phyloP scores from a whole-genome alignment of 345 rosid genomes.

The Reutealis trisperma region DNA sequence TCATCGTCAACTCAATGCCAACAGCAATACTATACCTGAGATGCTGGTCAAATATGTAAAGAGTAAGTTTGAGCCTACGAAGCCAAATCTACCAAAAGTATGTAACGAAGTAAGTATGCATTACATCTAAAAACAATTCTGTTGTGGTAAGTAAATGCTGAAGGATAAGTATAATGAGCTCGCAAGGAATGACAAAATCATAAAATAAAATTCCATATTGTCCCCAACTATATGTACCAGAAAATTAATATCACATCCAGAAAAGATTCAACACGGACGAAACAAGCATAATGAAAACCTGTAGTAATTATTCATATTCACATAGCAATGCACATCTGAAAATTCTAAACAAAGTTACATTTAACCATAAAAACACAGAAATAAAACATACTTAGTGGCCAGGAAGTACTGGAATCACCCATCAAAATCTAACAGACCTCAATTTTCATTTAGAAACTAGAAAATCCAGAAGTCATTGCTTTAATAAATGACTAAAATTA shows the following conservation, averaged over 20 bases:
- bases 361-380: background rate
- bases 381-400: background rate
- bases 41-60: background rate
- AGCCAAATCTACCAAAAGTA: no score
- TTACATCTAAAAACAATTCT: background rate
- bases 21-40: conserved; percentile 12
- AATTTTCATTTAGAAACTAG: background rate
- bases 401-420: background rate
- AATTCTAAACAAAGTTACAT: background rate
- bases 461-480: background rate
- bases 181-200: background rate
- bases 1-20: conserved; percentile 34
- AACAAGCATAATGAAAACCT: background rate
- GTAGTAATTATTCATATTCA: background rate
- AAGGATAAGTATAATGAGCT: background rate
- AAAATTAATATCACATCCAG: background rate
- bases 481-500: no score
- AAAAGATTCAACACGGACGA: background rate
- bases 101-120: background rate
- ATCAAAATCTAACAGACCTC: background rate
- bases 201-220: background rate
- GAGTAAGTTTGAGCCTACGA: background rate
- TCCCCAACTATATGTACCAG: background rate
- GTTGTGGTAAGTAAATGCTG: background rate
- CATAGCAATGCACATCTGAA: background rate